Base-by-base conservation (phyloP, 495 filamentous ascomycete species). In the Penicillium silybi region DNA sequence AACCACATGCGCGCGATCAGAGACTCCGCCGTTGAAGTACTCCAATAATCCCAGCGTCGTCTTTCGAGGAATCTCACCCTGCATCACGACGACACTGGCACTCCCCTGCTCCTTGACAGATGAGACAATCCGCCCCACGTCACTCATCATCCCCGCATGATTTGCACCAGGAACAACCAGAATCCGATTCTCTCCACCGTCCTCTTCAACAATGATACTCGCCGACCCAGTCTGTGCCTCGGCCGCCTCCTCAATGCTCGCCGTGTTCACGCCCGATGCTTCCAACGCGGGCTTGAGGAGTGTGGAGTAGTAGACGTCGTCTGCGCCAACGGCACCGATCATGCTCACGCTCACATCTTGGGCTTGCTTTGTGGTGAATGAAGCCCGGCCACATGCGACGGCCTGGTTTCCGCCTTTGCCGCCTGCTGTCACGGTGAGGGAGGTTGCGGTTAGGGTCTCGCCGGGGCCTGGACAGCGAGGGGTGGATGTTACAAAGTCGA, bases 151-250 rank as follows among this genome's bases (percentile, higher is more conserved):
- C 2, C 74, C 60, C 10, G 56, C 69, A 50, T 79, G 73, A 64
- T 95, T 96, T 1, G 89, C 90, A 40, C 85, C 85, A 0, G 85
- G 83, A 6, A 72, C 73, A 6, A 93, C 67, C 18, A 96, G 71
- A 62, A 95, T 95, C 23, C 89, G 70, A 66, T 95, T 95, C 71
- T 93, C 80, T 0, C 88, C 80, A 0, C 53, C 45, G 3, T 19
- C 50, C 18, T 65, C 62, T 48, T 65, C 62, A n/a, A 65, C 62
- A 19, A 65, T 63, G 18, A 65, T 65, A 16, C 44, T 63, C 3
- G 62, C 62, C 3, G 62, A 63, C 2, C 62, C 62, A 0, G 62
- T 65, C 23, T 65, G 62, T 0, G 52, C 54, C 3, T 42, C 35
- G 0, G 5, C 22, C 8, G 51, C 60, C n/a, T 57, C 48, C 18